Conservation (phyloP, 2,329 filamentous ascomycete genomes). For the Didymella keratinophila region DNA sequence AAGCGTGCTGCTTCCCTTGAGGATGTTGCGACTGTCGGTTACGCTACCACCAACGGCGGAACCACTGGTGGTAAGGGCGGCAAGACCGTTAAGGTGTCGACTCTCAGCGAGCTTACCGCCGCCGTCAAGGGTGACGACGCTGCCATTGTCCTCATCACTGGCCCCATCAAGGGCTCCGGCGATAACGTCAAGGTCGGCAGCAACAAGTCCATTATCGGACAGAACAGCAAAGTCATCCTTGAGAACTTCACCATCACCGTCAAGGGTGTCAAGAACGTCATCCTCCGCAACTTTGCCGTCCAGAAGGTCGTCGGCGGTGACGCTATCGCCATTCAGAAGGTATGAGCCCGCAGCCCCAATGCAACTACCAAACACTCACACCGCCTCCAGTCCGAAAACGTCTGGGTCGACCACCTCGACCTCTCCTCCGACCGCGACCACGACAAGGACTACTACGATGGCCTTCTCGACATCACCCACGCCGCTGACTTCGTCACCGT, state of each 20-base stretch:
- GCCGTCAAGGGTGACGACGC: conserved; percentile 56
- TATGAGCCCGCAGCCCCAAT: conserved; percentile 48
- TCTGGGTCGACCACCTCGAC: conserved; percentile 75
- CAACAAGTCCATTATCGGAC: conserved; percentile 62
- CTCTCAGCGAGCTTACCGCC: conserved; percentile 51
- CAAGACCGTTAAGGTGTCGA: conserved; percentile 46
- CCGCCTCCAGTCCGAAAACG: conserved; percentile 50
- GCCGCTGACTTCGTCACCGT: conserved; percentile 69
- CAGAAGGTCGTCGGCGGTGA: conserved; percentile 61
- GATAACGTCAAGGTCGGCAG: conserved; percentile 56
- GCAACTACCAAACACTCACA: conserved; percentile 37
- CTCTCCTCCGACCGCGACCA: conserved; percentile 66
- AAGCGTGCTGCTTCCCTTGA: conserved; percentile 42
- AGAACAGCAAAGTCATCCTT: conserved; percentile 56
- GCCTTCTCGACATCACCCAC: conserved; percentile 70
- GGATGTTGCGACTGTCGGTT: conserved; percentile 42
- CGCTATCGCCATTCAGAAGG: conserved; percentile 58
- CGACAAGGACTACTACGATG: conserved; percentile 75
- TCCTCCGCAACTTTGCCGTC: conserved; percentile 65
- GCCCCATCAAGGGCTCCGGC: conserved; percentile 53
- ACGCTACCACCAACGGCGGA: conserved; percentile 46
- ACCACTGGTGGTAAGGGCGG: conserved; percentile 53
- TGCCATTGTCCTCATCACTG: conserved; percentile 58
- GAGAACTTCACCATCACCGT: conserved; percentile 59
- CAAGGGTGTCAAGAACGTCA: conserved; percentile 61